These are phyloP conservation scores for Oryza meyeriana DNA, from an alignment of 176 grass and related monocot species.

Conservation along the genomic window DNA sequence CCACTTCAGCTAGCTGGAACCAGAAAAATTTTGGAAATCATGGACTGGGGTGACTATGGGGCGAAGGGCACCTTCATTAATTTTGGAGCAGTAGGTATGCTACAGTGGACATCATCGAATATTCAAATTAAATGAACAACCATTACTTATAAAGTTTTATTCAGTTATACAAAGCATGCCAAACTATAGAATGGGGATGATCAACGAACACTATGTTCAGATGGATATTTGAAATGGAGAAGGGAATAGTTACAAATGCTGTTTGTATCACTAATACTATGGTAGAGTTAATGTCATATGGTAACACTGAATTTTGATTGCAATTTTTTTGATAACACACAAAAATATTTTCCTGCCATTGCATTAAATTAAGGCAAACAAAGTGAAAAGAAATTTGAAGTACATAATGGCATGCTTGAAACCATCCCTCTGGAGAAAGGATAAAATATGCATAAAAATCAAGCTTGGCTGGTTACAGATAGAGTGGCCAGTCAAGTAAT, in stretches of 20 bases:
- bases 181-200: not conserved
- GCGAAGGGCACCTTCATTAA: slow-evolving; percentile 82
- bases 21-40: slow-evolving; percentile 92
- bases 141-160: not conserved
- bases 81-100: slow-evolving; percentile 82
- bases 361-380: not conserved
- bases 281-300: not conserved
- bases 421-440: not conserved
- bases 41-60: slow-evolving; percentile 95
- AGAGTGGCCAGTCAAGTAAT: not conserved
- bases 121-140: not conserved
- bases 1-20: slow-evolving; percentile 93
- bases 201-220: not conserved
- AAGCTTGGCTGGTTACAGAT: not conserved
- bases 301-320: not conserved
- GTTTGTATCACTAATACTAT: not conserved
- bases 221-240: not conserved
- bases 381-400: not conserved
- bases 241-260: not conserved
- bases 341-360: not conserved
- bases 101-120: not conserved
- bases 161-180: not conserved
- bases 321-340: not conserved
- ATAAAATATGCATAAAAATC: not conserved
- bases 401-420: not conserved